Conservation (phyloP, 345 rosid genomes). For the Acer campestre region DNA sequence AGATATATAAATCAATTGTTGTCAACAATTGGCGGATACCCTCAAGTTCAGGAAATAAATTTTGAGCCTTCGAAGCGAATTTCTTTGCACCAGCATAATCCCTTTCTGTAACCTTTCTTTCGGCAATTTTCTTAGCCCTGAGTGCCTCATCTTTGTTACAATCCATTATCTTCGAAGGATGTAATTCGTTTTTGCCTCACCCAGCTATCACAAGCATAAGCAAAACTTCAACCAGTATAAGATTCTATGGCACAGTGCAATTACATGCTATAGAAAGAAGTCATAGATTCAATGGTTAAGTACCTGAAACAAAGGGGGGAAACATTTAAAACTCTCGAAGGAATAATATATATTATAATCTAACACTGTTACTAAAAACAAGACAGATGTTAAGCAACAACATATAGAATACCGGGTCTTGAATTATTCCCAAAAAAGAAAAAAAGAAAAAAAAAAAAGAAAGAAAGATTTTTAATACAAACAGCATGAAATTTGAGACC, state of each 20-base stretch:
- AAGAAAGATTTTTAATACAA: no score
- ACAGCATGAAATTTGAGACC: no score
- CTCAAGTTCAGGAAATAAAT: constrained; percentile 69
- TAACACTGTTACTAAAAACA: constrained; percentile 1
- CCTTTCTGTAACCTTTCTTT: constrained; percentile 65
- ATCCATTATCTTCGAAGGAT: constrained; percentile 51
- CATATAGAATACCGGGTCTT: neutral
- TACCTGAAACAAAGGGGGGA: constrained; percentile 30
- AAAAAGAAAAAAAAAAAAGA: no score
- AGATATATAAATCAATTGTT: constrained; percentile 60
- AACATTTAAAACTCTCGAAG: constrained; percentile 7
- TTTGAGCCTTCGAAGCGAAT: constrained; percentile 78
- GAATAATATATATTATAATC: neutral
- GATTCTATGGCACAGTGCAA: constrained; percentile 1
- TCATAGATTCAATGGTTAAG: constrained; percentile 1
- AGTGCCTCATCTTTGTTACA: constrained; percentile 91
- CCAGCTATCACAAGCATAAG: constrained; percentile 13
- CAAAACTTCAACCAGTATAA: constrained; percentile 14
- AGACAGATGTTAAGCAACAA: neutral
- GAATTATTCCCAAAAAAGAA: neutral
- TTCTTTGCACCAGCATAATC: constrained; percentile 74
- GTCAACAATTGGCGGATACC: constrained; percentile 65
- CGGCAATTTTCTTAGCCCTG: constrained; percentile 89
- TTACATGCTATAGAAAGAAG: constrained; percentile 16
- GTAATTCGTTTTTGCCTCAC: constrained; percentile 18